Evolutionary conservation across 1,284 basidiomycete genomes (phyloP).

Genomic region (Tetrapyrgos nigripes): DNA sequence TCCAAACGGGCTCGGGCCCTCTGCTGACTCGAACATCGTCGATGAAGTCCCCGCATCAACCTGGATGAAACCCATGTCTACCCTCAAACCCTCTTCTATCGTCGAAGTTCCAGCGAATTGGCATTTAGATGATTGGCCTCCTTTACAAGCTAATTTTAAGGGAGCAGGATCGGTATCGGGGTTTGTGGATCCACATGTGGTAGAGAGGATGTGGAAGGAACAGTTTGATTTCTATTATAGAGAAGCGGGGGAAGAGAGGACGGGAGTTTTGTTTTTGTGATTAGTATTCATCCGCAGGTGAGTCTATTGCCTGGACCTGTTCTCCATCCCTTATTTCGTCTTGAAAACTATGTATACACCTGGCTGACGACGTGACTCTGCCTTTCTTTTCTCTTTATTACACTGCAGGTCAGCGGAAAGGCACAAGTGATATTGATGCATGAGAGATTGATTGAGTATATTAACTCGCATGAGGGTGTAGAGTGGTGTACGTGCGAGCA

Average conservation of each 20-base stretch:
- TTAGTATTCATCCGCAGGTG: neutral
- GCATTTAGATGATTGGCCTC: conserved; percentile 6
- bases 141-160: neutral
- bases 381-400: too few species aligned
- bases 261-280: neutral
- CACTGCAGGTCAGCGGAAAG: neutral
- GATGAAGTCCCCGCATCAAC: neutral
- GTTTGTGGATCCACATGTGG: neutral
- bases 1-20: too few species aligned
- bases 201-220: conserved; percentile 1
- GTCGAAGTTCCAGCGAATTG: conserved; percentile 3
- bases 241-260: neutral
- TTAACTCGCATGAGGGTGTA: neutral
- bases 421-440: neutral
- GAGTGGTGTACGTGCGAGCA: neutral
- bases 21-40: neutral
- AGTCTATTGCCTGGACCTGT: too few species aligned
- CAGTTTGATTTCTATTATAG: neutral
- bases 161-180: neutral
- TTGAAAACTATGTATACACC: neutral
- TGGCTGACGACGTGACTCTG: neutral
- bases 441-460: conserved; percentile 2
- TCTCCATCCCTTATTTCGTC: neutral
- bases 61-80: conserved; percentile 1
- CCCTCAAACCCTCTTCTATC: neutral